Conservation (phyloP, 805 yeast genomes). For the Candida golubevii region DNA sequence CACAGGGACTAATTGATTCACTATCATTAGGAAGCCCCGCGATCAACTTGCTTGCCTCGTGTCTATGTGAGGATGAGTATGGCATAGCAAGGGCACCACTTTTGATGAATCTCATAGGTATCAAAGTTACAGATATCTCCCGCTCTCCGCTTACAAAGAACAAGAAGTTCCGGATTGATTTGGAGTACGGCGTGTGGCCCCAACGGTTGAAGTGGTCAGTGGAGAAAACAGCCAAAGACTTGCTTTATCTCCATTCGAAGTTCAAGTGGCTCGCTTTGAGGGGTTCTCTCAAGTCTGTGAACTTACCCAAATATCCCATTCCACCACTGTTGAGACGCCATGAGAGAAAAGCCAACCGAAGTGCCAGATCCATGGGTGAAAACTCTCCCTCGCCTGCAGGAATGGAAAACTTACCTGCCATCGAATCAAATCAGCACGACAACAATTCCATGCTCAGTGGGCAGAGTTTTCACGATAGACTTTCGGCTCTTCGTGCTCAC, state of each 20-base stretch:
- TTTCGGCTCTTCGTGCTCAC: constrained; percentile 28
- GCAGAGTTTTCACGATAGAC: constrained; percentile 23
- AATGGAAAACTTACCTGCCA: not conserved
- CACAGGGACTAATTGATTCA: constrained; percentile 34
- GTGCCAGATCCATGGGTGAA: not conserved
- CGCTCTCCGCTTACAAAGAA: constrained; percentile 36
- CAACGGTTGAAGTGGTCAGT: constrained; percentile 78
- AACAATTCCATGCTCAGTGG: constrained; percentile 18
- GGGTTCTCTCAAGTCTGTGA: constrained; percentile 26
- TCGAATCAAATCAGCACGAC: constrained; percentile 14
- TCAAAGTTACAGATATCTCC: constrained; percentile 53
- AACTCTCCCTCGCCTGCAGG: not conserved
- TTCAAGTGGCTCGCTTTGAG: constrained; percentile 42
- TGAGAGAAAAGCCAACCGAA: constrained; percentile 3
- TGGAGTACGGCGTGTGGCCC: constrained; percentile 88
- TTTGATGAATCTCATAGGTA: constrained; percentile 65
- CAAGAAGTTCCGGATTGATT: constrained; percentile 55
- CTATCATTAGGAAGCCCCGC: constrained; percentile 69
- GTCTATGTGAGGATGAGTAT: constrained; percentile 70
- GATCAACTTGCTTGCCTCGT: constrained; percentile 67
- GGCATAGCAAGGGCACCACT: constrained; percentile 80
- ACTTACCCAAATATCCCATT: constrained; percentile 44
- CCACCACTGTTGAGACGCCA: constrained; percentile 29
- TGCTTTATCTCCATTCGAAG: constrained; percentile 65
- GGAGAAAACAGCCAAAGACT: constrained; percentile 65